Conservation (phyloP, 2,329 filamentous ascomycete genomes). For the Fusarium circinatum region DNA sequence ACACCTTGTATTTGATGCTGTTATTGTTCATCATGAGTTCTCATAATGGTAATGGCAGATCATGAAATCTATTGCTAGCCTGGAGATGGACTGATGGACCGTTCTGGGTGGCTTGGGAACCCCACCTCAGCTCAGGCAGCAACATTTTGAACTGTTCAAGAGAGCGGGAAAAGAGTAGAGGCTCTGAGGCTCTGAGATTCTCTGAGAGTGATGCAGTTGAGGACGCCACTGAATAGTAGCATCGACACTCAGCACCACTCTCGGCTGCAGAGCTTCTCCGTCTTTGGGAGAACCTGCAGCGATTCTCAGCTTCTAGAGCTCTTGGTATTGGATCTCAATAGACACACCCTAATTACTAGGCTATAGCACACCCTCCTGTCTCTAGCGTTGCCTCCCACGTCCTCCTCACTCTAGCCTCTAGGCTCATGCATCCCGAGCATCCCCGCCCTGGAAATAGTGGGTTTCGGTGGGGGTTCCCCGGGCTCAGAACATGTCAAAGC, state of each 20-base stretch:
- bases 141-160: constrained; percentile 22
- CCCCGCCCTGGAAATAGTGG: constrained; percentile 37
- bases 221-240: constrained; percentile 14
- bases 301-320: constrained; percentile 31
- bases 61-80: constrained; percentile 32
- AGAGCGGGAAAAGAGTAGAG: background rate
- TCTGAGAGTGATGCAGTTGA: background rate
- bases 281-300: background rate
- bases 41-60: constrained; percentile 17
- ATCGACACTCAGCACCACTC: background rate
- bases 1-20: constrained; percentile 1
- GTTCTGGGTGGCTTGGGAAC: constrained; percentile 24
- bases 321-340: background rate
- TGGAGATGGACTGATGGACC: constrained; percentile 11
- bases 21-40: constrained; percentile 31
- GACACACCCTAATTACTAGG: background rate
- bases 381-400: constrained; percentile 3
- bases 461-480: constrained; percentile 32
- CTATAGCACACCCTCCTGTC: background rate
- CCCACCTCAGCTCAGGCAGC: constrained; percentile 34
- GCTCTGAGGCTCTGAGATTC: background rate
- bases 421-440: constrained; percentile 4
- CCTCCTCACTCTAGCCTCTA: constrained; percentile 1
- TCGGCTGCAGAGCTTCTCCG: background rate
- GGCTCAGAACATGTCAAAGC: constrained; percentile 15